Evolutionary conservation across 2,329 filamentous ascomycete species (phyloP), one percentile per base, ranked within the genome.

Genomic region (Thermothelomyces thermophilus): DNA sequence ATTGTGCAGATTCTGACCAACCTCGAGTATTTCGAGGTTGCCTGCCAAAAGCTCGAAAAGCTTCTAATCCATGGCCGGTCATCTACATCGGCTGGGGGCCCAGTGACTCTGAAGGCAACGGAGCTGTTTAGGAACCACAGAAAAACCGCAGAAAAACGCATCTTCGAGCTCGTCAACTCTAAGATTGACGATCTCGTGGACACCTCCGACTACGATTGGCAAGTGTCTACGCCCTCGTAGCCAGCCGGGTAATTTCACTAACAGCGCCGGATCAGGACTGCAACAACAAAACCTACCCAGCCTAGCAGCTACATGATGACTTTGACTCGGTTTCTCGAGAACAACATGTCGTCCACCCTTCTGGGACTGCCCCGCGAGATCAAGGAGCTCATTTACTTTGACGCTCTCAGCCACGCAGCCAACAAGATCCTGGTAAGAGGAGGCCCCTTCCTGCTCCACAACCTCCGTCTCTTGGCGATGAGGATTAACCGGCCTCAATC

Each of bases 1-100:
- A 97, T 98, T 57, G 93, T 98, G 20, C 93, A 98, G 65, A 98
- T 98, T 59, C 75, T 98, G 46, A 98, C 95, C 63, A 98, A 98
- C 63, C 72, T 98, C 16, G 91, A 97, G 65, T 90, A 98, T 67
- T 97, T 98, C 65, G 91, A 97, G 69, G 87, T 81, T 41, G 93
- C 93, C 5, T 97, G 93, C 64, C 80, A 83, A 60, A 90, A 97
- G 62, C 76, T 98, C 0, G 90, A 98, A 70, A 79, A 86, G 50
- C 76, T 96, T 2, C 77, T 98, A 33, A 89, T 91, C 46, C 80
- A 87, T 60, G 90, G 90, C 2, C 82, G 91, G 43, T 90, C 88
- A 7, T 89, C 88, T 5, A 84, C 82, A 11, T 88, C 86, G 1
- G 85, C 86, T 2, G 87, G 88, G 3, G 89, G 87, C 0, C 86